Conservation (phyloP, 306 rosid species). For the Trichosanthes truncata region DNA sequence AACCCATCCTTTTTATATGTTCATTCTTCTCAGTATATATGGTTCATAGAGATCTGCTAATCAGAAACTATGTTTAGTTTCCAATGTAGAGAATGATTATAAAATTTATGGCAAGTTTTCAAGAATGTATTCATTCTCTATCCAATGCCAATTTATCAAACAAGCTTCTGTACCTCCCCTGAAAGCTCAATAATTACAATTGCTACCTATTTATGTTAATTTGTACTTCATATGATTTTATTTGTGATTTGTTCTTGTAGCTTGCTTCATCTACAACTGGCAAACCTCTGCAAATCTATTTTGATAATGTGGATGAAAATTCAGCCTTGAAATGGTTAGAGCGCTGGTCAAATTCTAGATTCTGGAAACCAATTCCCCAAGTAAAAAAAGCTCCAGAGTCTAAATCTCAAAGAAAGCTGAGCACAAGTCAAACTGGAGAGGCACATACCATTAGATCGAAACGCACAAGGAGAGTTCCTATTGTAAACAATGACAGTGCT, state of each 20-base stretch:
- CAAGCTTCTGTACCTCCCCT: no score
- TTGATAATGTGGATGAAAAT: constrained; percentile 64
- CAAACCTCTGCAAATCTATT: constrained; percentile 61
- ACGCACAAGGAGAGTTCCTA: constrained; percentile 56
- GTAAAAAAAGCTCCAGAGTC: constrained; percentile 58
- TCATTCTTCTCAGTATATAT: neutral
- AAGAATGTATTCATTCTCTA: neutral
- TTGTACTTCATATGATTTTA: constrained; percentile 10
- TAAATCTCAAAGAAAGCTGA: constrained; percentile 54
- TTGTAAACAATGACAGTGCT: constrained; percentile 38
- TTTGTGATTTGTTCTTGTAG: constrained; percentile 38
- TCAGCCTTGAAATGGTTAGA: constrained; percentile 76
- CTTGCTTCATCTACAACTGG: constrained; percentile 58
- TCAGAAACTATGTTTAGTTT: neutral
- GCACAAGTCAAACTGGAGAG: constrained; percentile 39
- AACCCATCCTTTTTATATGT: neutral
- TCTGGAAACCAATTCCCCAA: constrained; percentile 80
- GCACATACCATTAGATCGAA: constrained; percentile 58
- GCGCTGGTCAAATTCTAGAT: constrained; percentile 68
- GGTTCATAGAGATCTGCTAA: neutral
- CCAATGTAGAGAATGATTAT: neutral
- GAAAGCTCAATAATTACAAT: neutral
- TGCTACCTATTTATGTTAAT: neutral
- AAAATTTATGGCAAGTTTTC: neutral
- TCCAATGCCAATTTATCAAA: neutral